Evolutionary conservation across 192 early-diverging fungal genomes (phyloP).

Genomic region (Backusella parvicylindrica): DNA sequence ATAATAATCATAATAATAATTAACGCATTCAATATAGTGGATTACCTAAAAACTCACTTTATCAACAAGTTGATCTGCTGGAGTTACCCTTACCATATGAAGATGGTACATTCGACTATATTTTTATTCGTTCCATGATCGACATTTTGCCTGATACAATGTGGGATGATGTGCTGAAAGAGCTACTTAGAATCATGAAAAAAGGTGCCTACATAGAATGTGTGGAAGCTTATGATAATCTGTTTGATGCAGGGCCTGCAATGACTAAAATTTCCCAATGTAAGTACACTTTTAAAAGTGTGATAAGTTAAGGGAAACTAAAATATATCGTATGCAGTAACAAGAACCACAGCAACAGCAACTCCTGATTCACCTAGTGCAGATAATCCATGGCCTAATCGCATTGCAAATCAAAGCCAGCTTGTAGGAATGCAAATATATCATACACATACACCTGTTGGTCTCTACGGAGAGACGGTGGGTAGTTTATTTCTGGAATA

Average conservation of each 20-base stretch:
- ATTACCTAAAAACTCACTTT: slow-evolving; percentile 1
- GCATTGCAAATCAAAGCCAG: slow-evolving; percentile 8
- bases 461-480: slow-evolving; percentile 12
- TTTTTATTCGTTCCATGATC: slow-evolving; percentile 22
- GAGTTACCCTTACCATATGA: slow-evolving; percentile 19
- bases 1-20: not conserved
- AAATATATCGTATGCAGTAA: not conserved
- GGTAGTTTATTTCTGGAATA: slow-evolving; percentile 18
- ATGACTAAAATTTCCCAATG: slow-evolving; percentile 15
- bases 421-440: slow-evolving; percentile 15
- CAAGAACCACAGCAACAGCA: not conserved
- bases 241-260: slow-evolving; percentile 21
- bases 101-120: slow-evolving; percentile 19
- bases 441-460: slow-evolving; percentile 21
- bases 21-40: not conserved
- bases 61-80: slow-evolving; percentile 9
- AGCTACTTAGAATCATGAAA: slow-evolving; percentile 18
- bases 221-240: slow-evolving; percentile 19
- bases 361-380: not conserved
- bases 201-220: slow-evolving; percentile 27
- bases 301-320: not conserved
- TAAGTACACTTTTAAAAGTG: not conserved
- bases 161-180: slow-evolving; percentile 14
- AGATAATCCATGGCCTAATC: slow-evolving; percentile 23
- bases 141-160: slow-evolving; percentile 13